Evolutionary conservation across 2,329 filamentous ascomycete genomes (phyloP), one percentile per base, ranked within the genome.

Genomic region (Gyromitra esculenta): DNA sequence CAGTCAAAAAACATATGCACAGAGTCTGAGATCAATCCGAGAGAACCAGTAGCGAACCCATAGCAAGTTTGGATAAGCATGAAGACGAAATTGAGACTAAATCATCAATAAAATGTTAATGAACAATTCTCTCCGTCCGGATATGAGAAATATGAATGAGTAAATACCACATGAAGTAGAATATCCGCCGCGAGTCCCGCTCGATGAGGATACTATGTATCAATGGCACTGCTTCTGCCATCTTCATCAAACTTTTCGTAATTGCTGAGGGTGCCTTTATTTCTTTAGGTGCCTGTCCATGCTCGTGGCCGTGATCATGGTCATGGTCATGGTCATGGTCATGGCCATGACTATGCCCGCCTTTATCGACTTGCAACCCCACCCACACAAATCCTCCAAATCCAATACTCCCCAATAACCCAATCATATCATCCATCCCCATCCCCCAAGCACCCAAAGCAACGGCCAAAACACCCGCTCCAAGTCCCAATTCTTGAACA

Each of bases 1-100:
- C 96, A 99, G 84, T 99, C 96, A 81, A 99, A 98, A 82, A 99
- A 95, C 96, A 99, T 99, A 84, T 99, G 96, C 78, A 99, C 96
- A 81, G 94, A 98, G 84, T 99, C 96, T 80, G 94, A 97, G 18
- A 99, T 88, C n/a, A 99, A 87, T 1, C 96, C 96, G 4, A 99
- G 86, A 0, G 96, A 99, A 80, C 97, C 94, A 2, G 94, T 98
- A 9, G 96, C 85, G 81, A 96, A 96, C 63, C 96, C 96, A 82
- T 99, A 99, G 77, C 95, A 93, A 52, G 94, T 92, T 82, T 99
- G 96, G 0, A 99, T 89, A 43, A 92, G 85, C 96, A 99, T 99
- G 83, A 99, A 99, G 5, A 87, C 87, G 80, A 99, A 94, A 82
- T 99, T 99, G 71, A 99, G 88, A 77, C 93, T 97, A 82, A 6